Base-by-base conservation (phyloP, 2,329 filamentous ascomycete species). In the Aureobasidium sp. region DNA sequence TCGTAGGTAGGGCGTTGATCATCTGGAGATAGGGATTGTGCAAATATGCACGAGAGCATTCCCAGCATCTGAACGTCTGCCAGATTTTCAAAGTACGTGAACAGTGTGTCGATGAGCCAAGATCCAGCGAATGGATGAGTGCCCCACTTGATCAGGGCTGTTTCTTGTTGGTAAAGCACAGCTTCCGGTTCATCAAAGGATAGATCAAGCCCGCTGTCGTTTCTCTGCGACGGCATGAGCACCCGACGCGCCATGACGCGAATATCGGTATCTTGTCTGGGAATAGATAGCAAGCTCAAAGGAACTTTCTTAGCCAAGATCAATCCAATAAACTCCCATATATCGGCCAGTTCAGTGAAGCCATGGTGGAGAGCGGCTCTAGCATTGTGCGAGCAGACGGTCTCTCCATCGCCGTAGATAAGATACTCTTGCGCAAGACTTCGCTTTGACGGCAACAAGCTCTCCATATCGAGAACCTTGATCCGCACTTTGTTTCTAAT, bases 381-480 rank as follows among this genome's bases (percentile, higher is more conserved):
- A 9, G 91, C 90, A 72, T 99, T 99, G 69, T 95, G 88, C 48
- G 84, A 80, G 73, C 93, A 97, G 3, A 96, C 85, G 41, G 88
- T 83, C n/a, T 86, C 83, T 4, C 89, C 88, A 64, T 91, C 86
- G 3, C 91, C 91, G 71, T 94, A 92, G 15, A 97, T 88, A 27
- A 82, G 83, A 74, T 97, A 99, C 66, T 89, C 84, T 62, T 85
- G 79, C 1, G 91, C 94, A 64, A 97, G 82, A 61, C 85, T 81
- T 63, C 82, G 82, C 72, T 91, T 94, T 2, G 90, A 88, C 0
- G 92, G 92, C n/a, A 96, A 76, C 14, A 91, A 73, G 52, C 83
- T 78, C 11, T 84, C 82, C 29, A 95, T 72, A 65, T 90, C 82
- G 69, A 92, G 82, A 42, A 97, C 85, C 1, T 85, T 85, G 22